Conservation (phyloP, 768 basidiomycete genomes). For the Vishniacozyma victoriae region DNA sequence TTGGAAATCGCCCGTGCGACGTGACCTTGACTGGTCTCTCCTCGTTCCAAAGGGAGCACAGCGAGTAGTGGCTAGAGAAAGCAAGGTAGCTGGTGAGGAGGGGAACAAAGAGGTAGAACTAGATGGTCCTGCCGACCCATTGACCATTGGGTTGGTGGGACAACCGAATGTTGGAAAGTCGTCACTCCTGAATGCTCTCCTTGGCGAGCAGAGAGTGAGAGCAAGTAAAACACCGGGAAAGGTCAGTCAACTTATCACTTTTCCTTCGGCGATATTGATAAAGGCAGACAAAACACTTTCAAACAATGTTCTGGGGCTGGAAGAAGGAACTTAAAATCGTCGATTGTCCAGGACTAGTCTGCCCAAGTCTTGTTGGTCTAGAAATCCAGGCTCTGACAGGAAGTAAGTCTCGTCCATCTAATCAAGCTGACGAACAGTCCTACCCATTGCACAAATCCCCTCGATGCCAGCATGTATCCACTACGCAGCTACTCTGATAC, state of each 20-base stretch:
- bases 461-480: conserved; percentile 61
- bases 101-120: conserved; percentile 15
- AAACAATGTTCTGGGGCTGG: conserved; percentile 73
- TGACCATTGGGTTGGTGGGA: conserved; percentile 80
- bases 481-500: conserved; percentile 61
- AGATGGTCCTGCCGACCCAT: conserved; percentile 38
- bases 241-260: conserved; percentile 16
- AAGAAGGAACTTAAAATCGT: conserved; percentile 79
- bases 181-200: conserved; percentile 89
- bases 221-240: conserved; percentile 44
- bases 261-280: background rate
- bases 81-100: background rate
- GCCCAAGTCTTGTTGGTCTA: conserved; percentile 54
- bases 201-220: conserved; percentile 87
- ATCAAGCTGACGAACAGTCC: conserved; percentile 53
- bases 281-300: conserved; percentile 92
- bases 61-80: background rate
- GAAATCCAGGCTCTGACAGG: conserved; percentile 42
- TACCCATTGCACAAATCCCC: conserved; percentile 74
- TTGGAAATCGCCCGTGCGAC: conserved; percentile 65
- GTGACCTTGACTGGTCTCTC: conserved; percentile 67
- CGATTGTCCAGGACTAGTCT: conserved; percentile 96
- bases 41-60: conserved; percentile 42
- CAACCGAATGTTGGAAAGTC: conserved; percentile 99
- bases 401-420: conserved; percentile 19